Evolutionary conservation across 495 filamentous ascomycete genomes (phyloP).

Genomic region (Trichoderma erinaceum): DNA sequence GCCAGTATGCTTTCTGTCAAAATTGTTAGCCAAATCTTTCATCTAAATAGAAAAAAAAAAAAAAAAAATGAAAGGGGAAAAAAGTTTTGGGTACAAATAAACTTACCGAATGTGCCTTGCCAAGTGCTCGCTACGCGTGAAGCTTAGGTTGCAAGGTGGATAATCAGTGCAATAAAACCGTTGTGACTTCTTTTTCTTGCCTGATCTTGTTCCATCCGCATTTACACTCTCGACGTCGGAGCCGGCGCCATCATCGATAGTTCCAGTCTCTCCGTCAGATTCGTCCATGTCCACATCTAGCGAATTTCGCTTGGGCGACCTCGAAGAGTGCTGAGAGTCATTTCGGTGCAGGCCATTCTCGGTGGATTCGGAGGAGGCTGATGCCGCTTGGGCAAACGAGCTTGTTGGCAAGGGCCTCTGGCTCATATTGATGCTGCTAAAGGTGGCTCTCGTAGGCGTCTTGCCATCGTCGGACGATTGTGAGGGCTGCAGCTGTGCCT

Average conservation of each 20-base stretch:
- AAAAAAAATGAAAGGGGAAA: neutral
- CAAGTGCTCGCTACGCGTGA: slow-evolving; percentile 93
- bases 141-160: slow-evolving; percentile 89
- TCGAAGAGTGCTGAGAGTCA: slow-evolving; percentile 52
- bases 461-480: slow-evolving; percentile 41
- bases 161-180: slow-evolving; percentile 97
- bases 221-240: slow-evolving; percentile 75
- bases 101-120: slow-evolving; percentile 84
- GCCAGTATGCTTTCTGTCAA: slow-evolving; percentile 83
- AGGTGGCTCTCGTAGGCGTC: slow-evolving; percentile 59
- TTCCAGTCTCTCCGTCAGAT: slow-evolving; percentile 51
- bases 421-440: slow-evolving; percentile 36
- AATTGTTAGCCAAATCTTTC: slow-evolving; percentile 24
- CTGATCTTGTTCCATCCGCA: slow-evolving; percentile 55
- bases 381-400: slow-evolving; percentile 48
- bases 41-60: neutral
- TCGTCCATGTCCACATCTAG: slow-evolving; percentile 75
- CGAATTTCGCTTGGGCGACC: slow-evolving; percentile 51
- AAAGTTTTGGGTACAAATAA: neutral
- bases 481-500: slow-evolving; percentile 23
- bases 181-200: slow-evolving; percentile 95
- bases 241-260: slow-evolving; percentile 53
- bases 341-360: slow-evolving; percentile 38
- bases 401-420: slow-evolving; percentile 58
- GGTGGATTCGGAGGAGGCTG: slow-evolving; percentile 41